A percentile compares a stretch with the other conserved stretches of the same genome.
These are phyloP conservation scores for Lactarius tabidus DNA, from an alignment of 768 basidiomycete genomes.

Conservation along the genomic window DNA sequence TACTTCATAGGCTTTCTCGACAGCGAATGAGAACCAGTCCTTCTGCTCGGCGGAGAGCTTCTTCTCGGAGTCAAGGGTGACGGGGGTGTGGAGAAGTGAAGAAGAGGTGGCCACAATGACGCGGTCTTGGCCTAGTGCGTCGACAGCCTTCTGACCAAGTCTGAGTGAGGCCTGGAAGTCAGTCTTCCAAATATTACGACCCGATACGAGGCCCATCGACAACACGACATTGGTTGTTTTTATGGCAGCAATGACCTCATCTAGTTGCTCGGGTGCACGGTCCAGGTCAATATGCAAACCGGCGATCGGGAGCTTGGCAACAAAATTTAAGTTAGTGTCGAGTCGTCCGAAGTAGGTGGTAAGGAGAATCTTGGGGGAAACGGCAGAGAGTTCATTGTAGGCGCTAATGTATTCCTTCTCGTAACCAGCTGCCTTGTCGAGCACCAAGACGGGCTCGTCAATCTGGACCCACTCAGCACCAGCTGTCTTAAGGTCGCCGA, in stretches of 20 bases:
- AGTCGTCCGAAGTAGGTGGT: constrained; percentile 98
- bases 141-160: constrained; percentile 78
- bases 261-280: constrained; percentile 89
- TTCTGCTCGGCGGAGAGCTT: constrained; percentile 85
- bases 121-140: constrained; percentile 76
- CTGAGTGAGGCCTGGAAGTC: constrained; percentile 84
- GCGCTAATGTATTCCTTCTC: constrained; percentile 76
- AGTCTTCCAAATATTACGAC: constrained; percentile 99
- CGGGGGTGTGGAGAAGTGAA: constrained; percentile 96
- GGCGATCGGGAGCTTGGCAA: constrained; percentile 88
- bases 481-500: constrained; percentile 85
- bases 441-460: constrained; percentile 94
- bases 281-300: constrained; percentile 96
- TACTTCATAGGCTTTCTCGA: constrained; percentile 93
- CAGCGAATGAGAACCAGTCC: constrained; percentile 98
- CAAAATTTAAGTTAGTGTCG: constrained; percentile 82
- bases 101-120: constrained; percentile 95
- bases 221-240: constrained; percentile 78
- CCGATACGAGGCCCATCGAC: constrained; percentile 94
- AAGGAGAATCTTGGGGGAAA: constrained; percentile 88
- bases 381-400: constrained; percentile 75
- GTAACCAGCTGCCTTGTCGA: constrained; percentile 73
- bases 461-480: constrained; percentile 95
- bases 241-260: constrained; percentile 72
- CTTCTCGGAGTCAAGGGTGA: constrained; percentile 89